Evolutionary conservation across 139 green algal species (phyloP).

Genomic region (Mesostigma viride): DNA sequence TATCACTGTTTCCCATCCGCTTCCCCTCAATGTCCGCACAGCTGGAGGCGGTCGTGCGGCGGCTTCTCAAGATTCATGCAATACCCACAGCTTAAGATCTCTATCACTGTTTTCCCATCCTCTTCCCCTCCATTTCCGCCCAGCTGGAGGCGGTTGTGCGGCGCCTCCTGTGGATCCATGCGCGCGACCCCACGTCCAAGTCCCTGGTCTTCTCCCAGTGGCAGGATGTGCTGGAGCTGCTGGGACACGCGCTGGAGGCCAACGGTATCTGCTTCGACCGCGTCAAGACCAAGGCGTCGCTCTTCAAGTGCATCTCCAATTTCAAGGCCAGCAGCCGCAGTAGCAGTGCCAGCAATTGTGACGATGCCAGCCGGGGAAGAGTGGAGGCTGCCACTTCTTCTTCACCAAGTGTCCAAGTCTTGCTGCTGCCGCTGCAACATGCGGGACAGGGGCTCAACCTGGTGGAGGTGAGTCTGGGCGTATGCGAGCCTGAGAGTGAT

Average conservation of each 20-base stretch:
- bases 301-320: too few species aligned
- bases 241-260: constrained; percentile 36
- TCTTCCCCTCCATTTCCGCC: too few species aligned
- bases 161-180: constrained; percentile 44
- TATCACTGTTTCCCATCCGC: too few species aligned
- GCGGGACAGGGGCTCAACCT: constrained; percentile 34
- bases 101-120: too few species aligned
- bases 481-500: too few species aligned
- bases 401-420: background rate
- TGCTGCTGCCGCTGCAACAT: constrained; percentile 30
- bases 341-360: background rate
- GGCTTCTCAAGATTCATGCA: too few species aligned
- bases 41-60: too few species aligned
- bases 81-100: too few species aligned
- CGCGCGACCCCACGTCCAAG: constrained; percentile 25
- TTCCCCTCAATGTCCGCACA: too few species aligned
- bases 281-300: background rate
- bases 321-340: background rate
- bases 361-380: background rate
- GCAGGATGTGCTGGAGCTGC: constrained; percentile 63
- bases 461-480: too few species aligned
- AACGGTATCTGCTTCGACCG: constrained; percentile 21
- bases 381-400: too few species aligned
- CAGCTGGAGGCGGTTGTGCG: constrained; percentile 58
- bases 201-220: constrained; percentile 73